These are phyloP conservation scores for Neurospora discreta DNA, from an alignment of 495 filamentous ascomycete genomes.

Conservation along the genomic window DNA sequence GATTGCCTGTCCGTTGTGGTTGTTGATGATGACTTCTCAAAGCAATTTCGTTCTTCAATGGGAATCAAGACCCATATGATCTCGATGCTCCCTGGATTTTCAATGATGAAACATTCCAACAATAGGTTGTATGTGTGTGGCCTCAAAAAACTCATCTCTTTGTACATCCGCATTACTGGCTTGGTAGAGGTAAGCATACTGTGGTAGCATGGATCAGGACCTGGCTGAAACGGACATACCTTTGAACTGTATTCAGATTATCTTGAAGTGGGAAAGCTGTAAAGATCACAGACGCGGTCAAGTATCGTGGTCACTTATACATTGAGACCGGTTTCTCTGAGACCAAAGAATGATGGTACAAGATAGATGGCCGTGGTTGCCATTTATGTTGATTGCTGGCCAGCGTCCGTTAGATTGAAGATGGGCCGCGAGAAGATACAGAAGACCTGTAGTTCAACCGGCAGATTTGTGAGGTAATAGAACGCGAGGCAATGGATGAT, in stretches of 20 bases:
- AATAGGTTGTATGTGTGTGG: background rate
- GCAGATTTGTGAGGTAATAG: background rate
- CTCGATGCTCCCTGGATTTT: background rate
- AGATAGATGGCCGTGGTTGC: background rate
- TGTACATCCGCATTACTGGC: background rate
- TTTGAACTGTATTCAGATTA: background rate
- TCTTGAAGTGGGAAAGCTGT: no score
- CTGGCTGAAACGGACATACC: background rate
- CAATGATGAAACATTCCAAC: background rate
- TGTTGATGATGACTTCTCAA: background rate
- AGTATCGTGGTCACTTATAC: background rate
- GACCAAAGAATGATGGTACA: background rate
- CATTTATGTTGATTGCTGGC: background rate
- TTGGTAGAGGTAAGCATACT: background rate
- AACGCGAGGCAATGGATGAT: background rate
- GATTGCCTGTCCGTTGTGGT: background rate
- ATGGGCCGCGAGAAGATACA: background rate
- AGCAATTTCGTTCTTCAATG: background rate
- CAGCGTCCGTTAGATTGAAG: background rate
- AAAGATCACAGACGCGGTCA: background rate
- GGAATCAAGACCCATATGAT: background rate
- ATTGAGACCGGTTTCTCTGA: background rate
- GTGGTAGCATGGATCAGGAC: background rate
- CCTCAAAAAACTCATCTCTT: background rate
- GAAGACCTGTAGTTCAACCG: background rate